Evolutionary conservation across 768 basidiomycete genomes (phyloP), one percentile per base, ranked within the genome.

Genomic region (Boletellus emodensis): DNA sequence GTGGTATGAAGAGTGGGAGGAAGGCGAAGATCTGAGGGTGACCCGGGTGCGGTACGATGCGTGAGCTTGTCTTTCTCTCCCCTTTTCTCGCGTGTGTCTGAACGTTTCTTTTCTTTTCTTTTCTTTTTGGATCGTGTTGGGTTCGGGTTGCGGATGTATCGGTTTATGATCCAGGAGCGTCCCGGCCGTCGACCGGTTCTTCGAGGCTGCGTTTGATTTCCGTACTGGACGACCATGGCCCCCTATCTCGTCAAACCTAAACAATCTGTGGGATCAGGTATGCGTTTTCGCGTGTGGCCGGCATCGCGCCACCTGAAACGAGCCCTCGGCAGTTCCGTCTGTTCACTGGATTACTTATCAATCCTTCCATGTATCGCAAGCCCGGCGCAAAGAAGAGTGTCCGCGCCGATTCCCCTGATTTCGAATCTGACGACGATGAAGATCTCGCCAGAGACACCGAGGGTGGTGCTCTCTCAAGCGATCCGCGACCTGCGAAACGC

Each of bases 1-100:
- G 37, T 90, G 87, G 87, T 86, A 77, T 71, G 80, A 87, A 52
- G 70, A 79, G n/a, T 90, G 88, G 88, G 78, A 77, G 44, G 79
- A 84, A 37, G 72, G 69, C 3, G 86, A 89, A 62, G 65, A 72
- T 42, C 65, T 74, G 30, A 71, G 80, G 51, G 64, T 71, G 35
- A 68, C 62, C 4, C 68, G 61, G 26, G 67, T 66, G 37, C 70
- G 66, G 33, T 78, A 77, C 49, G 73, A 86, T 60, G 64, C 70
- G 85, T 87, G 54, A 57, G 82, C 60, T 35, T 71, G 14, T 8
- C 17, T 34, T 26, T 20, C 32, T 42, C 35, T 3, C 24, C 24
- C 24, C 24, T 6, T 20, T 17, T 24, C 7, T 37, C 33, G 46
- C 26, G 12, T 12, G 30, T 17, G 20, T 24, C 6, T 24, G 24